Evolutionary conservation across 2,329 filamentous ascomycete species (phyloP).

Genomic region (Capronia epimyces): DNA sequence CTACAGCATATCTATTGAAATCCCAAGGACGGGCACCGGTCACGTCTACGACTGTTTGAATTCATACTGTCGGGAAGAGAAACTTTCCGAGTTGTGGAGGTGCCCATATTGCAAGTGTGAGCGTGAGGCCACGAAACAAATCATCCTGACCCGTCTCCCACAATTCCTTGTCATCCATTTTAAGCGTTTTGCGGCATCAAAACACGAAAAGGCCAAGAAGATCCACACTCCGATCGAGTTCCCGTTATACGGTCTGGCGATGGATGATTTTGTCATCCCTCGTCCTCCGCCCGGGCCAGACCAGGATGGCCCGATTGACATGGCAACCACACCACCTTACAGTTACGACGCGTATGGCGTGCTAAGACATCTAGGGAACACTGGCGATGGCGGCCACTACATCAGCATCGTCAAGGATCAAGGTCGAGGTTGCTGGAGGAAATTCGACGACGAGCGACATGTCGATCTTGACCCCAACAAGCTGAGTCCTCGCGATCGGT

Average conservation of each 20-base stretch:
- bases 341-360: slow-evolving; percentile 83
- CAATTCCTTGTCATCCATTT: slow-evolving; percentile 73
- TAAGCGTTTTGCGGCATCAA: slow-evolving; percentile 61
- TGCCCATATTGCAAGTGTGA: slow-evolving; percentile 70
- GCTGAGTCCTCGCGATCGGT: slow-evolving; percentile 43
- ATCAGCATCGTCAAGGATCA: slow-evolving; percentile 62
- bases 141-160: slow-evolving; percentile 71
- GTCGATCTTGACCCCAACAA: slow-evolving; percentile 54
- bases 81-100: slow-evolving; percentile 60
- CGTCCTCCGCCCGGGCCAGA: slow-evolving; percentile 36
- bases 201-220: slow-evolving; percentile 57
- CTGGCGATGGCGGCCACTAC: slow-evolving; percentile 72
- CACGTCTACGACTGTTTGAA: slow-evolving; percentile 64
- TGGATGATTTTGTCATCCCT: slow-evolving; percentile 56
- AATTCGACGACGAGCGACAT: slow-evolving; percentile 55
- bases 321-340: slow-evolving; percentile 51
- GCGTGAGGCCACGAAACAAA: slow-evolving; percentile 62
- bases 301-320: slow-evolving; percentile 31
- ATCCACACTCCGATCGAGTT: slow-evolving; percentile 68
- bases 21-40: slow-evolving; percentile 54
- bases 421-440: slow-evolving; percentile 53
- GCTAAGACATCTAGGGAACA: slow-evolving; percentile 66
- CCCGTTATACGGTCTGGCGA: slow-evolving; percentile 64
- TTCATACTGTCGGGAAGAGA: slow-evolving; percentile 64
- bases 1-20: slow-evolving; percentile 65